Conservation (phyloP, 345 rosid species). For the Eucalyptus erythrocorys region DNA sequence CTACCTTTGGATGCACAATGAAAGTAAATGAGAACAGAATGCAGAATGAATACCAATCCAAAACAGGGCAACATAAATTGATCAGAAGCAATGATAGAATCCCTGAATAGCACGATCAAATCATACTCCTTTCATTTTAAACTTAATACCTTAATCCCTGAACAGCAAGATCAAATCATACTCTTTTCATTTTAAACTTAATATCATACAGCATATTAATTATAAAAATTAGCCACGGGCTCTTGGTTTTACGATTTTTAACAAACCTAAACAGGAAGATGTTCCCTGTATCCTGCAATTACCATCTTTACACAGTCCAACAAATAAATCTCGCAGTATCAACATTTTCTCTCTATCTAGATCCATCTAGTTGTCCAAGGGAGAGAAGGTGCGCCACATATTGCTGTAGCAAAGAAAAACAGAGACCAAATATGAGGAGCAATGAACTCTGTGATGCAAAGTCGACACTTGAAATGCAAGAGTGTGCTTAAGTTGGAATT, state of each 20-base stretch:
- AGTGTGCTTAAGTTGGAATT: too few species aligned
- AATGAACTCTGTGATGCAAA: too few species aligned
- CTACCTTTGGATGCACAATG: too few species aligned
- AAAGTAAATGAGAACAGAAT: too few species aligned
- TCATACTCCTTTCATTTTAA: too few species aligned
- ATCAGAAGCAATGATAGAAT: fast-evolving
- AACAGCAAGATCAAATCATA: too few species aligned
- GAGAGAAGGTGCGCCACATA: slow-evolving; percentile 91
- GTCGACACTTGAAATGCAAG: too few species aligned
- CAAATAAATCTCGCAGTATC: background rate
- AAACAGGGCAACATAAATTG: too few species aligned
- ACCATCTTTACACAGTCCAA: background rate
- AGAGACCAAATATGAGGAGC: background rate
- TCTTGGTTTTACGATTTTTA: background rate
- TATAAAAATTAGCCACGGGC: background rate
- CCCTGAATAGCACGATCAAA: too few species aligned
- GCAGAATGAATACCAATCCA: too few species aligned
- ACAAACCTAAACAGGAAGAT: background rate
- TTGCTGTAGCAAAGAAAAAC: slow-evolving; percentile 41
- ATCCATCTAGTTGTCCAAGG: slow-evolving; percentile 74
- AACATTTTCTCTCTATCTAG: slow-evolving; percentile 27
- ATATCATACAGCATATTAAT: background rate
- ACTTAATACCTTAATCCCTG: too few species aligned
- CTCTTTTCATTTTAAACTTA: too few species aligned
- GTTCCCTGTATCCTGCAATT: background rate